Conservation (phyloP, 2,329 filamentous ascomycete genomes). For the Colletotrichum acutatum region DNA sequence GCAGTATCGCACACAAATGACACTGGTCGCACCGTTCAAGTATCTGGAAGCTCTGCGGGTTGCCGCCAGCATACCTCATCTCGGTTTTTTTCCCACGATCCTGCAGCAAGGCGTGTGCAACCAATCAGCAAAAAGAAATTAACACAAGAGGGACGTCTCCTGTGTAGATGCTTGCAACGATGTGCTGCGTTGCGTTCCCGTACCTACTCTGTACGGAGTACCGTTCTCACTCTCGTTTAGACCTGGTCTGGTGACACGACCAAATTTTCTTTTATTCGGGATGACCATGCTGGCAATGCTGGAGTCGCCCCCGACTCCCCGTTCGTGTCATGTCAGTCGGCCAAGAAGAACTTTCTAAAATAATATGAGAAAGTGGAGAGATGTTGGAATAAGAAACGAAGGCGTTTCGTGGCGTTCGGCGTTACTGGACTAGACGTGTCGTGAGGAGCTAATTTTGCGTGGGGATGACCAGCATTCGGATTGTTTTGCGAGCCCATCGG, state of each 20-base stretch:
- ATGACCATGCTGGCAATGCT: conserved; percentile 6
- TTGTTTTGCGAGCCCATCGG: background rate
- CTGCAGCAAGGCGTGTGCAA: conserved; percentile 35
- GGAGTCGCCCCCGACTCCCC: background rate
- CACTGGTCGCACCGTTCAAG: conserved; percentile 1
- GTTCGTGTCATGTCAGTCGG: conserved; percentile 1
- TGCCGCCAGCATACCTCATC: conserved; percentile 34
- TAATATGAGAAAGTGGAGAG: conserved; percentile 18
- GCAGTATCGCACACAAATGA: conserved; percentile 21
- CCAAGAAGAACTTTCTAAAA: conserved; percentile 29
- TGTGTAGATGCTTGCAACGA: background rate
- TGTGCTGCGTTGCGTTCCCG: background rate
- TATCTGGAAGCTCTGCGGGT: conserved; percentile 22
- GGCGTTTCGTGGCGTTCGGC: conserved; percentile 31
- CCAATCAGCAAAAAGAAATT: conserved; percentile 20
- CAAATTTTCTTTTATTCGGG: background rate
- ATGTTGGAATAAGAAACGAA: conserved; percentile 33
- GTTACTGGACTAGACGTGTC: background rate
- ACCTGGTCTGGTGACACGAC: conserved; percentile 11
- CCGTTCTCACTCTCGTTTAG: conserved; percentile 1
- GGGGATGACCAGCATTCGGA: conserved; percentile 1
- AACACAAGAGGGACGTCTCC: background rate
- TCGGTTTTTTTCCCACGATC: conserved; percentile 36
- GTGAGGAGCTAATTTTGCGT: conserved; percentile 1
- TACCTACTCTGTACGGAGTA: background rate